These are phyloP conservation scores for Fusarium subglutinans DNA, from an alignment of 2,329 filamentous ascomycete species.

Conservation along the genomic window DNA sequence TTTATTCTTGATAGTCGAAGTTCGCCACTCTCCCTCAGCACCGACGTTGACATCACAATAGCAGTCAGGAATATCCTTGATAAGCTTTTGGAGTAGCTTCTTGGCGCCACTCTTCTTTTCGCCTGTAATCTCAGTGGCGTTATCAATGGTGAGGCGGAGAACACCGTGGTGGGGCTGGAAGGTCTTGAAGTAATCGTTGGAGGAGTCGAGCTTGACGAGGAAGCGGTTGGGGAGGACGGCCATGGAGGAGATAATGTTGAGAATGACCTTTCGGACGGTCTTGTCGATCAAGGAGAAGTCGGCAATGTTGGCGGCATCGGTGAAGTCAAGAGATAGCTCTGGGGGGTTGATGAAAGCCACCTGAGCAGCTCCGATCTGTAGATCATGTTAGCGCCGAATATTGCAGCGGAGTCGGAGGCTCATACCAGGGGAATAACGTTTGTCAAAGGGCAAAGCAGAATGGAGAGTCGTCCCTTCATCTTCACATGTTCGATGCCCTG, in stretches of 20 bases:
- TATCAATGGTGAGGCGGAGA: constrained; percentile 36
- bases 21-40: constrained; percentile 39
- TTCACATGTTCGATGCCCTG: constrained; percentile 42
- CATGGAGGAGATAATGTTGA: constrained; percentile 39
- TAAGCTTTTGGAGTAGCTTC: constrained; percentile 30
- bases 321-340: constrained; percentile 33
- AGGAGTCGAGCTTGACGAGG: constrained; percentile 38
- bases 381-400: neutral
- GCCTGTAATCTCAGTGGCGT: constrained; percentile 33
- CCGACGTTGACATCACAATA: constrained; percentile 38
- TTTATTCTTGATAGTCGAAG: constrained; percentile 38
- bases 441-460: constrained; percentile 37
- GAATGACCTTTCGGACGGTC: constrained; percentile 38
- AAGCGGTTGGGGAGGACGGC: constrained; percentile 42
- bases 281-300: constrained; percentile 38
- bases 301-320: constrained; percentile 40
- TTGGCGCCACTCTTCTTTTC: constrained; percentile 40
- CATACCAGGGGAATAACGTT: constrained; percentile 38
- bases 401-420: rapidly evolving
- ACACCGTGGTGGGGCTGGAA: constrained; percentile 39
- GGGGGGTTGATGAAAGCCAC: constrained; percentile 41
- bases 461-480: constrained; percentile 33
- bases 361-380: constrained; percentile 40
- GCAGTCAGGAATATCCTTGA: constrained; percentile 40
- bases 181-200: constrained; percentile 44